phyloP scores from a whole-genome alignment of 805 yeast species.

The Schwanniomyces polymorphus region DNA sequence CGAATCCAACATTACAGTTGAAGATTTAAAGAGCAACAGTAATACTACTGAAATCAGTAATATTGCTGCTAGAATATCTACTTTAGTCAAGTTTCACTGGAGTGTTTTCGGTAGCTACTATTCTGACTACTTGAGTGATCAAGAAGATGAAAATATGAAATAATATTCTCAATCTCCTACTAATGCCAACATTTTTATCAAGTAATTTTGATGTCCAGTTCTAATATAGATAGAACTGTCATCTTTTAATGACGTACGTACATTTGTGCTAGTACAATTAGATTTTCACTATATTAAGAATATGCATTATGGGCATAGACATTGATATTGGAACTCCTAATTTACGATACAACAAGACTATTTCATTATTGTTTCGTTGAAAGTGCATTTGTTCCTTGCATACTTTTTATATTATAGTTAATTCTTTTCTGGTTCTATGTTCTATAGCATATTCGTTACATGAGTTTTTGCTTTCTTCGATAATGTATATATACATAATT shows the following conservation, averaged over 20 bases:
- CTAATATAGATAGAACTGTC: not conserved
- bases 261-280: not conserved
- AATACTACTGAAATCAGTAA: constrained; percentile 48
- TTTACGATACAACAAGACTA: not conserved
- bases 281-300: not conserved
- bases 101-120: constrained; percentile 78
- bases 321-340: too few relatives aligned
- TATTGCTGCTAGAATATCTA: constrained; percentile 59
- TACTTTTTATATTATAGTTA: not conserved
- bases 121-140: constrained; percentile 29
- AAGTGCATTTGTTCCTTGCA: not conserved
- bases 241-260: not conserved
- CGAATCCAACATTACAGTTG: constrained; percentile 2
- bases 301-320: not conserved
- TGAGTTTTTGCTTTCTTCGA: not conserved
- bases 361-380: not conserved
- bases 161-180: not conserved
- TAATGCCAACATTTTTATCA: not conserved
- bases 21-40: not conserved
- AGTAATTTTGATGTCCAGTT: not conserved
- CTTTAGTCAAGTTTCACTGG: constrained; percentile 78
- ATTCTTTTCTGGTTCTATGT: not conserved
- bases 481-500: not conserved
- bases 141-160: constrained; percentile 1
- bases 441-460: not conserved